Conservation (phyloP, 2,329 filamentous ascomycete genomes). For the Alternaria dauci region DNA sequence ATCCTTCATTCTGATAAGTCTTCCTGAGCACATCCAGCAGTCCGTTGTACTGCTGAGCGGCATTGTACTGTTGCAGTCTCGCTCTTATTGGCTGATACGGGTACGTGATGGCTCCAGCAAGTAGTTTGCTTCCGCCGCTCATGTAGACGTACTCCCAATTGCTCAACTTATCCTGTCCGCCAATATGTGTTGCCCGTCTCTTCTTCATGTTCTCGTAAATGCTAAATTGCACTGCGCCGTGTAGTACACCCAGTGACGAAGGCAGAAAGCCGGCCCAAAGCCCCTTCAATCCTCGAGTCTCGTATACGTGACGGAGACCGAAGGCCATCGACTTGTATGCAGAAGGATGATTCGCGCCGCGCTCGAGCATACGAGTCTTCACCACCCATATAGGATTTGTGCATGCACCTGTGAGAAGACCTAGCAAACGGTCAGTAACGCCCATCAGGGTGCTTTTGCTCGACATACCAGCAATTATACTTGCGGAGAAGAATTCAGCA, state of each 20-base stretch:
- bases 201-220: constrained; percentile 83
- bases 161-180: constrained; percentile 59
- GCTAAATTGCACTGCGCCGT: constrained; percentile 95
- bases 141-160: constrained; percentile 83
- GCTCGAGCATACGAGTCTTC: constrained; percentile 95
- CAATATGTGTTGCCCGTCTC: constrained; percentile 59
- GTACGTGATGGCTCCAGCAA: constrained; percentile 90
- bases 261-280: constrained; percentile 90
- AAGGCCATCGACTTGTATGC: constrained; percentile 82
- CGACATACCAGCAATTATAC: constrained; percentile 64
- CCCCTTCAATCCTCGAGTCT: constrained; percentile 75
- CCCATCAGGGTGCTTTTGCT: not conserved
- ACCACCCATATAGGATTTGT: constrained; percentile 99
- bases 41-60: constrained; percentile 75
- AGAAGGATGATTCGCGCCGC: constrained; percentile 74
- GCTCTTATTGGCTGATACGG: constrained; percentile 93
- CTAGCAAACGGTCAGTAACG: constrained; percentile 50
- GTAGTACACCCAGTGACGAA: constrained; percentile 83
- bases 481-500: constrained; percentile 82
- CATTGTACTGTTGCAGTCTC: constrained; percentile 87
- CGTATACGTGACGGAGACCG: constrained; percentile 72
- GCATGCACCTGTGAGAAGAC: constrained; percentile 77
- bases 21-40: constrained; percentile 75
- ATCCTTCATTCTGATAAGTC: constrained; percentile 81
- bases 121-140: constrained; percentile 82